Percentiles rank a stretch among this genome's conserved stretches.
Conservation (phyloP, 345 rosid genomes). For the Leavenworthia alabamica region DNA sequence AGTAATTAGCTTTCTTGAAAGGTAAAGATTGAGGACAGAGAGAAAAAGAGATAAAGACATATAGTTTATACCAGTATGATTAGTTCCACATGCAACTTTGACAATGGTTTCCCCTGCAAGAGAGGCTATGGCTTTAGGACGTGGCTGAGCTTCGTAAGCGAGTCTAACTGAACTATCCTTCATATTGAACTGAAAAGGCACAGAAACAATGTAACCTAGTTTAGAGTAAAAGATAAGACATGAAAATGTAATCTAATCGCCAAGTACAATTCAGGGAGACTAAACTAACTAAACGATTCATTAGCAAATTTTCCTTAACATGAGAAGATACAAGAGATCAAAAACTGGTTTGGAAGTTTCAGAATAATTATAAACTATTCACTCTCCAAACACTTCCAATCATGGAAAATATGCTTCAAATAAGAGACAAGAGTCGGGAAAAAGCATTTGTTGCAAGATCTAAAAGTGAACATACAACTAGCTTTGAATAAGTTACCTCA, state of each 20-base stretch:
- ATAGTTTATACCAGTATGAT: slow-evolving; percentile 72
- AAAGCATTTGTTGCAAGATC: background rate
- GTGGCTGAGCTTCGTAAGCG: slow-evolving; percentile 92
- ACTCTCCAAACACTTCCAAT: background rate
- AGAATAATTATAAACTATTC: background rate
- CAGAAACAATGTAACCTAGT: background rate
- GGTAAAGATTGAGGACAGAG: background rate
- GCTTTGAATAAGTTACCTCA: slow-evolving; percentile 47
- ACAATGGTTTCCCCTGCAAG: slow-evolving; percentile 77
- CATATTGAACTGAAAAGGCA: slow-evolving; percentile 59
- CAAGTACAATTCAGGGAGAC: background rate
- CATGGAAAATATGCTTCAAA: background rate
- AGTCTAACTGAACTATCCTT: slow-evolving; percentile 90
- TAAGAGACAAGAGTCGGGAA: background rate
- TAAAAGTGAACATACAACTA: background rate
- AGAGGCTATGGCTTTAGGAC: slow-evolving; percentile 71
- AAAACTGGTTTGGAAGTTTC: background rate
- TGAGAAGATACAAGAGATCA: background rate
- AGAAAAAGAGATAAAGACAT: background rate
- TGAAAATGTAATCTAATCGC: background rate
- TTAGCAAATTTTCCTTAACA: background rate
- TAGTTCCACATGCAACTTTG: slow-evolving; percentile 91
- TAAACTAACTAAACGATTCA: background rate
- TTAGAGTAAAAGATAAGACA: background rate
- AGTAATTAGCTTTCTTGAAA: background rate